phyloP scores from a whole-genome alignment of 2,329 filamentous ascomycete genomes.

The Cladophialophora yegresii region DNA sequence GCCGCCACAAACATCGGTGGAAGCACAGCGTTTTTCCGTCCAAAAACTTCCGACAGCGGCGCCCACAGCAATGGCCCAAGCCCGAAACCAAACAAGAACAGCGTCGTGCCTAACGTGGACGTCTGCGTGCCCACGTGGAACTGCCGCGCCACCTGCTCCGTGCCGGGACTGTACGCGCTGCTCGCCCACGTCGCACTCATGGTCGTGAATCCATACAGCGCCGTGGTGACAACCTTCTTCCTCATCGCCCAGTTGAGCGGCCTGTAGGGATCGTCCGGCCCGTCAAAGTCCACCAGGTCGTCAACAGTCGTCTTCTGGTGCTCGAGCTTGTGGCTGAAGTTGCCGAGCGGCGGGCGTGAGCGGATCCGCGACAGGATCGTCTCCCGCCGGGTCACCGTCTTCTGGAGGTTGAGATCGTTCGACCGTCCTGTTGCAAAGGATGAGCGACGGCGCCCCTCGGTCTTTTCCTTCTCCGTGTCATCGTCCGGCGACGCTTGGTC shows the following conservation, averaged over 20 bases:
- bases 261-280: constrained; percentile 68
- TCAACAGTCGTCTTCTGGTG: constrained; percentile 43
- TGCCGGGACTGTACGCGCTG: constrained; percentile 57
- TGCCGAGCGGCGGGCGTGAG: constrained; percentile 45
- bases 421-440: constrained; percentile 17
- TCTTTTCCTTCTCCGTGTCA: constrained; percentile 9
- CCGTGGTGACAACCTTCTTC: constrained; percentile 69
- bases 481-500: constrained; percentile 12
- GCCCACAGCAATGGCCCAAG: constrained; percentile 71
- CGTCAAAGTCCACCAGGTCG: constrained; percentile 67
- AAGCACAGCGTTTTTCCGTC: constrained; percentile 61
- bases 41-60: constrained; percentile 73
- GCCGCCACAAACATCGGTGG: constrained; percentile 64
- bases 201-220: constrained; percentile 65
- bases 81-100: constrained; percentile 58
- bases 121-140: constrained; percentile 52
- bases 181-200: constrained; percentile 60
- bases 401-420: constrained; percentile 11
- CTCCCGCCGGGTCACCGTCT: constrained; percentile 26
- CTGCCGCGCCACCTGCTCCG: constrained; percentile 53
- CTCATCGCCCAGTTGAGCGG: constrained; percentile 70
- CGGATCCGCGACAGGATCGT: constrained; percentile 46
- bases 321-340: constrained; percentile 47
- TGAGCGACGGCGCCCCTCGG: not conserved
- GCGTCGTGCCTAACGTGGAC: constrained; percentile 51